Base-by-base conservation (phyloP, 2,329 filamentous ascomycete species). In the Apiospora saccharicola region DNA sequence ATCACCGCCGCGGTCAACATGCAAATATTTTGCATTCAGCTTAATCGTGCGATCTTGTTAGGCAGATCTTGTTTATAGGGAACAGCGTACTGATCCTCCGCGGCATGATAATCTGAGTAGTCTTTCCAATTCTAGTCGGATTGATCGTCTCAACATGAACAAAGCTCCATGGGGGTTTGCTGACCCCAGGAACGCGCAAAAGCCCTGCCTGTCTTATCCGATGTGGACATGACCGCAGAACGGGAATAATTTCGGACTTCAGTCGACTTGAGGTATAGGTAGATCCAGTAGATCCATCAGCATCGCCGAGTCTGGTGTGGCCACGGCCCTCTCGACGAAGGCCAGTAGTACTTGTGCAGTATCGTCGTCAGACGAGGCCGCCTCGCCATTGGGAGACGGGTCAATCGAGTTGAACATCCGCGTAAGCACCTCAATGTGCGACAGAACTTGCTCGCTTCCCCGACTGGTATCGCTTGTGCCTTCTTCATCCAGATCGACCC, bases 381-480 rank as follows among this genome's bases (percentile, higher is more conserved):
- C 34, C 57, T n/a, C 57, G n/a, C 57, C 34, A 22, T 34, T 64
- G 10, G 57, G 19, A 41, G 57, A 64, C 34, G 57, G 8, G 41
- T 64, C 57, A 12, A 64, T 64, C 6, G 57, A 64, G 34, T 64
- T 64, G 34, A 82, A 80, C 77, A 85, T 81, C 73, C 84, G 80
- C 69, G 81, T 84, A 57, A 87, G 76, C 72, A 86, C 80, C 75
- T 86, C 85, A 68, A 87, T 87, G 73, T 87, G 85, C 74, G 77
- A 84, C 16, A 82, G 82, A 72, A 69, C 44, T 30, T 49, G 44
- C 16, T 69, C 67, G 26, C 44, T 49, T 37, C 26, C 67, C 26
- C 44, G 24, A 10, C n/a, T 22, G 80, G 77, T 72, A 78, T 82
- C 74, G 78, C 81, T 75, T 81, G 84, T 74, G 86, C 85, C 24